phyloP scores from a whole-genome alignment of 2,329 filamentous ascomycete genomes.

The Xylariaceae sp. region DNA sequence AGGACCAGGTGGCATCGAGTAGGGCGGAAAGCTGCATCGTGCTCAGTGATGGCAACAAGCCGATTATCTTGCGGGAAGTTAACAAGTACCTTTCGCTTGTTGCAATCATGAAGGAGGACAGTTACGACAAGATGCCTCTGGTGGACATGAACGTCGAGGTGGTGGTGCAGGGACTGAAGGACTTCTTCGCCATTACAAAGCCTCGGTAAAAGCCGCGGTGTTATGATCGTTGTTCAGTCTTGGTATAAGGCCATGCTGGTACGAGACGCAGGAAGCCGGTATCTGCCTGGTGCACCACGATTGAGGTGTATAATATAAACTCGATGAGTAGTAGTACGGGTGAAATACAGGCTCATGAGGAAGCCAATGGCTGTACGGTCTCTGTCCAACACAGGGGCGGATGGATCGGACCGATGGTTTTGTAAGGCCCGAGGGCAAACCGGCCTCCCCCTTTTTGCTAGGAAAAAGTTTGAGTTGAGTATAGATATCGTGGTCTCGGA shows the following conservation, averaged over 20 bases:
- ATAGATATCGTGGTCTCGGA: not conserved
- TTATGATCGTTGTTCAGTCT: not conserved
- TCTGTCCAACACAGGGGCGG: not conserved
- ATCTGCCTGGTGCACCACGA: not conserved
- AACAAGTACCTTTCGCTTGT: constrained; percentile 74
- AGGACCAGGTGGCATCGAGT: constrained; percentile 60
- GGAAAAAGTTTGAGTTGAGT: not conserved
- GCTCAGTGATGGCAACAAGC: constrained; percentile 56
- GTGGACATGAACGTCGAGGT: constrained; percentile 85
- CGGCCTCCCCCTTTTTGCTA: not conserved
- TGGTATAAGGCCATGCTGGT: not conserved
- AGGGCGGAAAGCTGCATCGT: constrained; percentile 66
- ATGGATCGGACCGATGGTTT: not conserved
- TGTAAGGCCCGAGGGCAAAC: not conserved
- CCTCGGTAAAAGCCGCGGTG: constrained; percentile 33
- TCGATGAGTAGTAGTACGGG: not conserved
- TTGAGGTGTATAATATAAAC: not conserved
- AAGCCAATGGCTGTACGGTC: not conserved
- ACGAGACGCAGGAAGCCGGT: not conserved
- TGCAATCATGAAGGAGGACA: constrained; percentile 81
- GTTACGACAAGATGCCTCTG: constrained; percentile 75
- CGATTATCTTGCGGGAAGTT: constrained; percentile 64
- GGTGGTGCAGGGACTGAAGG: constrained; percentile 69
- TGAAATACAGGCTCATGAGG: not conserved
- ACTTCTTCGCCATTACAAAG: constrained; percentile 72